phyloP scores from a whole-genome alignment of 2,329 filamentous ascomycete species.

The Malbranchea zuffiana region DNA sequence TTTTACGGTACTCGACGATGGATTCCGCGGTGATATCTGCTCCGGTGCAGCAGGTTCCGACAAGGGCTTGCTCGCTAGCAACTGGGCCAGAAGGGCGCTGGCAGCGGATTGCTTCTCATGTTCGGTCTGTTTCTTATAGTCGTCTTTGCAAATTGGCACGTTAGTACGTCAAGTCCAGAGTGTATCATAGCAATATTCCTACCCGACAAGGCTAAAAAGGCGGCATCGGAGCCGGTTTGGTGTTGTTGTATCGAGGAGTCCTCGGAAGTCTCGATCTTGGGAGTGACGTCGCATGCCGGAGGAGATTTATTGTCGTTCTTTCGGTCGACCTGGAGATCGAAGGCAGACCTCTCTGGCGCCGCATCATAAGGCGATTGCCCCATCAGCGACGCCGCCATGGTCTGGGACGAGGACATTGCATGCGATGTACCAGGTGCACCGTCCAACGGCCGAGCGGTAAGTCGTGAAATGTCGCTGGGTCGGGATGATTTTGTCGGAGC shows the following conservation, averaged over 20 bases:
- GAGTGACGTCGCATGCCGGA: conserved; percentile 20
- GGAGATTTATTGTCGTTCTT: conserved; percentile 17
- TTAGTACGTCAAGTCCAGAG: conserved; percentile 5
- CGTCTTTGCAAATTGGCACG: conserved; percentile 14
- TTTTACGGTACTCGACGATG: neutral
- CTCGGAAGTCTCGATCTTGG: conserved; percentile 23
- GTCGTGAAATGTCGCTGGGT: conserved; percentile 6
- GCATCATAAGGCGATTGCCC: conserved; percentile 36
- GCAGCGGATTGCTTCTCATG: conserved; percentile 32
- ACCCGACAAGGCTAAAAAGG: conserved; percentile 20
- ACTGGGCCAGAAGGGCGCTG: conserved; percentile 32
- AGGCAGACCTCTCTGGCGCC: conserved; percentile 31
- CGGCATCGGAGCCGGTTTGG: conserved; percentile 25
- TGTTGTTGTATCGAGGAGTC: conserved; percentile 19
- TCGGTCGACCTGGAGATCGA: conserved; percentile 25
- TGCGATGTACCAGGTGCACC: conserved; percentile 21
- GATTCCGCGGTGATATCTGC: neutral
- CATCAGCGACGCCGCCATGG: conserved; percentile 39
- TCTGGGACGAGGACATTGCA: conserved; percentile 39
- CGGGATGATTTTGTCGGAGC: conserved; percentile 11
- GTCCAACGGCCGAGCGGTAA: conserved; percentile 10
- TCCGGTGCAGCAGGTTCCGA: conserved; percentile 7
- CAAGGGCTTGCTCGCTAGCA: conserved; percentile 28
- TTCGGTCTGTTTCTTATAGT: conserved; percentile 21
- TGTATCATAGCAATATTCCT: conserved; percentile 1